These are phyloP conservation scores for Leccinum olivaceopallidum DNA, from an alignment of 768 basidiomycete genomes.

Conservation along the genomic window DNA sequence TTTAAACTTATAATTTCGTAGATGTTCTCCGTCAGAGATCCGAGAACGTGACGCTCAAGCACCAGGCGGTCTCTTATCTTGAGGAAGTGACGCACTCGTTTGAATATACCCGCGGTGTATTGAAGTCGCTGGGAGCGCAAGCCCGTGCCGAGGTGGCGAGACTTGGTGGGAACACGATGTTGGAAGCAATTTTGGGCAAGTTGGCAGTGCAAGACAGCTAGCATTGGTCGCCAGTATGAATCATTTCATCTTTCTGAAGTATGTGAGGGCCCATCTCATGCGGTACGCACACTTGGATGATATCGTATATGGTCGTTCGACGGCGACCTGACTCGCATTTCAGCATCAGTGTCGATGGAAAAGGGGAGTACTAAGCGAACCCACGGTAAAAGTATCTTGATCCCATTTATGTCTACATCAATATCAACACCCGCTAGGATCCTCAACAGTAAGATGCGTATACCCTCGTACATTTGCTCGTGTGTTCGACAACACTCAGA, in stretches of 20 bases:
- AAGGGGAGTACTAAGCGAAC: not conserved
- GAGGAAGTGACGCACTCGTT: conserved; percentile 78
- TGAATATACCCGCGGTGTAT: conserved; percentile 76
- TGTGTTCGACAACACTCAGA: no score
- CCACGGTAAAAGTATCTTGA: no score
- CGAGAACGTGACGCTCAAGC: conserved; percentile 75
- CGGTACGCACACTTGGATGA: not conserved
- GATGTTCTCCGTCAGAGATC: conserved; percentile 92
- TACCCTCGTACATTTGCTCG: no score
- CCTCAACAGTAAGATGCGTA: no score
- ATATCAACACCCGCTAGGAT: no score
- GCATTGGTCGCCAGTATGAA: conserved; percentile 10
- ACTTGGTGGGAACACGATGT: conserved; percentile 72
- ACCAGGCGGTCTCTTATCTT: conserved; percentile 79
- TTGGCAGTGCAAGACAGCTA: conserved; percentile 35
- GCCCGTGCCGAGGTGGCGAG: conserved; percentile 66
- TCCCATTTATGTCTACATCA: no score
- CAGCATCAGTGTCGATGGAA: not conserved
- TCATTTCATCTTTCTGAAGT: not conserved
- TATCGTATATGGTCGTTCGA: not conserved
- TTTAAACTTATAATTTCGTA: conserved; percentile 30
- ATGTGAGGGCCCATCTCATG: not conserved
- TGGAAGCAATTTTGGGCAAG: conserved; percentile 59
- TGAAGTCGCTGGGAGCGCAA: conserved; percentile 65
- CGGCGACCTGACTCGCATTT: not conserved